phyloP scores from a whole-genome alignment of 192 early-diverging fungal species.

The Coemansia sp. region DNA sequence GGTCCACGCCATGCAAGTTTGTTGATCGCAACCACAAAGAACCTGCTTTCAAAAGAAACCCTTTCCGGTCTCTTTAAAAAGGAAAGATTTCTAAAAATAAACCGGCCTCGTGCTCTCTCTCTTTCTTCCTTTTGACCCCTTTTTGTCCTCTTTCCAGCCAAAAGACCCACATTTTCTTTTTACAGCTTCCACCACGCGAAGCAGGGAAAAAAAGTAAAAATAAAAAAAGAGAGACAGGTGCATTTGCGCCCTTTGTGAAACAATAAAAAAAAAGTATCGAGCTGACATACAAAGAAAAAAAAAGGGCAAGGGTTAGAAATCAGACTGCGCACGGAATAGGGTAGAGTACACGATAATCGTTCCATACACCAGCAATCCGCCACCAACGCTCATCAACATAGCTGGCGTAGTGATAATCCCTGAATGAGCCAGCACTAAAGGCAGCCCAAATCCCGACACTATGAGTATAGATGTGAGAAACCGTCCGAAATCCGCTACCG shows the following conservation, averaged over 20 bases:
- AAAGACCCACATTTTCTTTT: not conserved
- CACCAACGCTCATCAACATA: constrained; percentile 86
- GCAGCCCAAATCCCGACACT: constrained; percentile 84
- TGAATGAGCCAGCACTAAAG: constrained; percentile 79
- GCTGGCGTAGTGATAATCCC: constrained; percentile 76
- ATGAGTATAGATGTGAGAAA: constrained; percentile 92
- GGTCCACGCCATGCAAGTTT: not conserved
- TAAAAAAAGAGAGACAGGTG: not conserved
- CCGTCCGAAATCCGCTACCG: constrained; percentile 64
- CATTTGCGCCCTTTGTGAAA: not conserved
- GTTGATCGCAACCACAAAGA: not conserved
- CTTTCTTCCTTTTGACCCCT: not conserved
- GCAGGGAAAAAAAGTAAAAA: too few species aligned
- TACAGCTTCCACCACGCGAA: too few species aligned
- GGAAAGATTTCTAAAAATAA: not conserved
- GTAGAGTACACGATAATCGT: constrained; percentile 68
- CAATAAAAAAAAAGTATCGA: not conserved
- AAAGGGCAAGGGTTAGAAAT: constrained; percentile 39
- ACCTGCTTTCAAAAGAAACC: not conserved
- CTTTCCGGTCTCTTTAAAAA: not conserved
- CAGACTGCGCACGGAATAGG: constrained; percentile 40
- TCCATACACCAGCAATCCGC: constrained; percentile 90
- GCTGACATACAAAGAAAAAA: not conserved
- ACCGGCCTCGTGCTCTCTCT: not conserved
- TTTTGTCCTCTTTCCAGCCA: not conserved